These are phyloP conservation scores for Skeletonema costatum DNA, from an alignment of 108 stramenopile species.

Conservation along the genomic window DNA sequence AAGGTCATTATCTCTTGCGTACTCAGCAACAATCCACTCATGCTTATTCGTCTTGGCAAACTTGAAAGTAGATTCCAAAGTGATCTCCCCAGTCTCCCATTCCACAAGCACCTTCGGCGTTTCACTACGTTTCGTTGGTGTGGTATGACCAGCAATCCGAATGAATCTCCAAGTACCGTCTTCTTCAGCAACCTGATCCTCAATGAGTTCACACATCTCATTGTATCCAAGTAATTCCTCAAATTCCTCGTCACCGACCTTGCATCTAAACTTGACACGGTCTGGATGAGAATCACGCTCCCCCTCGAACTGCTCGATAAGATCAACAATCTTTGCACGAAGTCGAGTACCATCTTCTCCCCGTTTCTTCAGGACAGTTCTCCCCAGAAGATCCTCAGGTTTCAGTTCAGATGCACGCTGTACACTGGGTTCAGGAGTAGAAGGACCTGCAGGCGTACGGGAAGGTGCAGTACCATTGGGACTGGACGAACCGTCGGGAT, in stretches of 20 bases:
- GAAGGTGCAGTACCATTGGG: not conserved
- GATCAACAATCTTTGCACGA: not conserved
- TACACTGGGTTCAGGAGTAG: not conserved
- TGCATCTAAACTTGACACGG: not conserved
- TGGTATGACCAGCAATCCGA: not conserved
- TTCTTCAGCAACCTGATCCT: not conserved
- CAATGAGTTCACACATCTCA: not conserved
- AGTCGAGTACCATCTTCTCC: not conserved
- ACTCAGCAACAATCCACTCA: too few species aligned
- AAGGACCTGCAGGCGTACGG: too few species aligned
- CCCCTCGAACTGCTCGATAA: not conserved
- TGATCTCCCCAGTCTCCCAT: conserved; percentile 15
- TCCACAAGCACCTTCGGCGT: not conserved
- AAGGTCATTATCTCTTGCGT: too few species aligned
- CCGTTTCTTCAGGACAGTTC: not conserved
- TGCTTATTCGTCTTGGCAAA: not conserved
- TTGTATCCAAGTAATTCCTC: not conserved
- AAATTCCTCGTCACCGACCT: not conserved
- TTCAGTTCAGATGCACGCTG: not conserved
- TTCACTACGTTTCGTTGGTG: not conserved
- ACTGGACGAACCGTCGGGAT: not conserved
- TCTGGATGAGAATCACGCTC: not conserved
- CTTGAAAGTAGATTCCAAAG: not conserved
- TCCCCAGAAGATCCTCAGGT: conserved; percentile 24
- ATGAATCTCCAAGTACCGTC: not conserved